Evolutionary conservation across 805 yeast species (phyloP), one percentile per base, ranked within the genome.

Genomic region (Hanseniaspora osmophila): DNA sequence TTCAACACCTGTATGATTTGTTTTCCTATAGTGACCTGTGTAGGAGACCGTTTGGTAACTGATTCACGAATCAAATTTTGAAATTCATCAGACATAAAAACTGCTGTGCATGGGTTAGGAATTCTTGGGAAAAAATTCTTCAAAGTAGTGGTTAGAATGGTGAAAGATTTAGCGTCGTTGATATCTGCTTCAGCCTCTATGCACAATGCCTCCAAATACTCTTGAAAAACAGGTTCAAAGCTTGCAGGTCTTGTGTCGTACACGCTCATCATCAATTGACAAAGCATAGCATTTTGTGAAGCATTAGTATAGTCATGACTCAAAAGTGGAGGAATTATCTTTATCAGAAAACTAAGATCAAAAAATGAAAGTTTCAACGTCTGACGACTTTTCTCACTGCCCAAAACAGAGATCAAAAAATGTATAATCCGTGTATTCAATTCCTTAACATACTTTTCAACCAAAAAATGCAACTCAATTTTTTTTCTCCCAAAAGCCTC

Each of bases 1-100:
- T 74, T 68, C 29, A 74, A 57, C 13, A 73, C 48, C 2, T 43
- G 38, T 6, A 74, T 47, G 0, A 71, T 51, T 12, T 48, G 50
- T 27, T 51, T 52, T 1, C 58, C 54, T 9, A 61, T 15, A 1
- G 50, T 29, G 7, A 45, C 42, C 12, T 27, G 46, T 2, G 27
- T 22, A 22, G 47, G 37, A 12, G 43, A 46, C 22, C 19, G 18
- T 19, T 18, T 5, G 6, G 30, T 15, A n/a, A 35, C 41, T 11
- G 50, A 47, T n/a, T 44, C 48, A 0, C 49, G 50, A 2, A 66
- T 44, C 12, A 61, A 37, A 5, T 47, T 48, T 30, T 57, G 63
- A 4, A 67, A 47, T 30, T 55, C 51, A 6, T 55, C 51, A 27
- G 61, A 52, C 15, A 56, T 35, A 42, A 66, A 57, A 15, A 66